Evolutionary conservation across 1,284 basidiomycete species (phyloP).

Genomic region (Papiliotrema terrestris): DNA sequence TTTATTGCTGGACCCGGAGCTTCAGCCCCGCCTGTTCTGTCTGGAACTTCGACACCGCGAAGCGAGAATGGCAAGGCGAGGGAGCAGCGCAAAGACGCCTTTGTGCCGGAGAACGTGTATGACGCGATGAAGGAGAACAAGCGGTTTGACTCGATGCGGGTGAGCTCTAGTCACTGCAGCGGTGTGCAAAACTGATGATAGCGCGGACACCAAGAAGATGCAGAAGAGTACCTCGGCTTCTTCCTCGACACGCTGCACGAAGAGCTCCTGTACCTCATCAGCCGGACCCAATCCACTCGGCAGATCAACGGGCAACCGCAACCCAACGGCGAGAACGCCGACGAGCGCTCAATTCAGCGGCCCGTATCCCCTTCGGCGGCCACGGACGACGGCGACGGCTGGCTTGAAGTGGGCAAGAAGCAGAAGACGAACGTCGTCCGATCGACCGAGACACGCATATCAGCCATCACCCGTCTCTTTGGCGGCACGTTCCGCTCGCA

Average conservation of each 20-base stretch:
- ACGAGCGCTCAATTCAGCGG: conserved; percentile 40
- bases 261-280: conserved; percentile 69
- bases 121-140: conserved; percentile 95
- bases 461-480: conserved; percentile 87
- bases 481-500: conserved; percentile 91
- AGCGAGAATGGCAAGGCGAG: conserved; percentile 24
- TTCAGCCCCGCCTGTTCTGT: conserved; percentile 10
- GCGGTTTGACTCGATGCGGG: conserved; percentile 88
- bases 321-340: conserved; percentile 50
- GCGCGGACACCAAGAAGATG: conserved; percentile 94
- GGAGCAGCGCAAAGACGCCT: conserved; percentile 56
- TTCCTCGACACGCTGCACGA: conserved; percentile 94
- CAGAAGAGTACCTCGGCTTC: conserved; percentile 98
- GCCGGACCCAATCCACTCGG: conserved; percentile 29
- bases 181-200: conserved; percentile 38
- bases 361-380: conserved; percentile 41
- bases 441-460: conserved; percentile 72
- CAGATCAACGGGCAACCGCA: conserved; percentile 42
- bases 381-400: conserved; percentile 53
- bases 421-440: conserved; percentile 81
- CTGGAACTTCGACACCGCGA: conserved; percentile 23
- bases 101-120: conserved; percentile 86
- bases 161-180: conserved; percentile 48
- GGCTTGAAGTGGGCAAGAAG: conserved; percentile 91
- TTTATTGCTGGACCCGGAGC: conserved; percentile 51